Evolutionary conservation across 2,329 filamentous ascomycete genomes (phyloP).

Genomic region (Didymella sp.): DNA sequence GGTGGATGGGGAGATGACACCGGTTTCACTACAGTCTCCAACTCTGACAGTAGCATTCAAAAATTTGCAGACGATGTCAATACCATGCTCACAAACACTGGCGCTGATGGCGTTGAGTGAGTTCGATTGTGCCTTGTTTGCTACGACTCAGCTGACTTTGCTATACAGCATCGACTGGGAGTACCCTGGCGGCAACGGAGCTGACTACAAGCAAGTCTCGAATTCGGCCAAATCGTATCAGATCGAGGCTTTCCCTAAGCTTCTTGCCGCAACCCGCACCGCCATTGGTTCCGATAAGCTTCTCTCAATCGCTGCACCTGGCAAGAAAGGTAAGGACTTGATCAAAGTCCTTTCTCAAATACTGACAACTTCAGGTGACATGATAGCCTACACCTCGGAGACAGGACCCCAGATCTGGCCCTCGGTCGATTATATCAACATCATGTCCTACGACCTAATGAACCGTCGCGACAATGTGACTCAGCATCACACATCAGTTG

Average conservation of each 20-base stretch:
- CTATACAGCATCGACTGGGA: constrained; percentile 71
- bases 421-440: constrained; percentile 70
- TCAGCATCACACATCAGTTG: constrained; percentile 69
- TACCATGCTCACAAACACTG: constrained; percentile 66
- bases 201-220: constrained; percentile 69
- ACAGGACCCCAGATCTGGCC: constrained; percentile 66
- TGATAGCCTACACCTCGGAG: constrained; percentile 69
- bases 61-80: constrained; percentile 70
- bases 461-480: constrained; percentile 71
- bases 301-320: constrained; percentile 72
- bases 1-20: constrained; percentile 76
- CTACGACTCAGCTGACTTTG: neutral
- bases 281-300: constrained; percentile 65
- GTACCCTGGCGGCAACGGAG: constrained; percentile 68
- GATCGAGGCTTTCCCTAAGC: constrained; percentile 66
- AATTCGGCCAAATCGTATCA: constrained; percentile 67
- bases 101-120: constrained; percentile 70
- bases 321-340: constrained; percentile 21
- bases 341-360: accelerated
- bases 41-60: constrained; percentile 59
- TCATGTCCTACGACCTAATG: constrained; percentile 77
- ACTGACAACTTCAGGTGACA: constrained; percentile 57
- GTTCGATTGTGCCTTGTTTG: constrained; percentile 24
- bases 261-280: constrained; percentile 65
- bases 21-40: constrained; percentile 67